phyloP scores from a whole-genome alignment of 768 basidiomycete genomes.

The Russula ochroleuca region DNA sequence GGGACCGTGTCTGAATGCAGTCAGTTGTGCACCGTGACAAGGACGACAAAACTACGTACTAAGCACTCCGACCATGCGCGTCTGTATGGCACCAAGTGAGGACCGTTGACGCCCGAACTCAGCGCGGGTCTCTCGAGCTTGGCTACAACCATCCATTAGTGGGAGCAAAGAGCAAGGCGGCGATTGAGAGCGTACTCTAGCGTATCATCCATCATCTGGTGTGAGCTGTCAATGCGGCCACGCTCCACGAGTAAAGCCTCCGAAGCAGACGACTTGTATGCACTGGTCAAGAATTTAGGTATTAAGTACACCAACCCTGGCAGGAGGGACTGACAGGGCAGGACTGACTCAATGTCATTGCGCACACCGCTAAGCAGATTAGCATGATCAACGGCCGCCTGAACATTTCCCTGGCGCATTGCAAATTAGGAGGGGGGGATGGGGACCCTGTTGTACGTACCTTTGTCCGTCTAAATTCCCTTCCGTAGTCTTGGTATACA shows the following conservation, averaged over 20 bases:
- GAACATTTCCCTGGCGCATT: constrained; percentile 59
- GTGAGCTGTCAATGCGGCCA: constrained; percentile 84
- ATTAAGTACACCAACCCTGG: background rate
- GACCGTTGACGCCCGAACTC: constrained; percentile 84
- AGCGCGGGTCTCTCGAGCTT: constrained; percentile 94
- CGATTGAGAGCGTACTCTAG: constrained; percentile 57
- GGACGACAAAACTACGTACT: constrained; percentile 41
- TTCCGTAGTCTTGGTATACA: constrained; percentile 79
- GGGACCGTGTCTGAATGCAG: constrained; percentile 68
- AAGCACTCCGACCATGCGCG: constrained; percentile 77
- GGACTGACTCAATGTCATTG: constrained; percentile 88
- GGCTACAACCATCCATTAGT: constrained; percentile 44
- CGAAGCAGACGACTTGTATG: constrained; percentile 84
- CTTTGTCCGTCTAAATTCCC: constrained; percentile 85
- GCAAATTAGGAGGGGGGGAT: background rate
- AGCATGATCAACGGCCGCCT: constrained; percentile 78
- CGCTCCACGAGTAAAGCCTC: constrained; percentile 88
- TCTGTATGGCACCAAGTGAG: constrained; percentile 72
- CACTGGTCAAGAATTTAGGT: constrained; percentile 42
- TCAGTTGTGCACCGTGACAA: background rate
- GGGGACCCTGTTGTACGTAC: constrained; percentile 36
- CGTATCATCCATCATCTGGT: constrained; percentile 90
- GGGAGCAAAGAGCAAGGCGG: background rate
- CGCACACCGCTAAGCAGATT: constrained; percentile 87
- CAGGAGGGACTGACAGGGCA: background rate